phyloP scores from a whole-genome alignment of 345 rosid species.

The Eucalyptus lansdowneana region DNA sequence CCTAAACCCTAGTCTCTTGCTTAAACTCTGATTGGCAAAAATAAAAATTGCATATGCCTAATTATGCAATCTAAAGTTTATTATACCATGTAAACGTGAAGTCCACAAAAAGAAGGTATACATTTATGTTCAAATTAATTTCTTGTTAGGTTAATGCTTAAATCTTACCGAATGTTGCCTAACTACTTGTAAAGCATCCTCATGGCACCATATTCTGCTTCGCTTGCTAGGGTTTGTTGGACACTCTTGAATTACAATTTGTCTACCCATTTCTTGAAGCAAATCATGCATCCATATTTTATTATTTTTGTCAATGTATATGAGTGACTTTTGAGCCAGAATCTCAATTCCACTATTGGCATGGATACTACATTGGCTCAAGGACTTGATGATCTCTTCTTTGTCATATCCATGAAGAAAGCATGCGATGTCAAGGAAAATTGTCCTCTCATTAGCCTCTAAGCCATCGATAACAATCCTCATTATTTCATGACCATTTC shows the following conservation, averaged over 20 bases:
- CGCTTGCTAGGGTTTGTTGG: not conserved
- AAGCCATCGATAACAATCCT: not conserved
- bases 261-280: not conserved
- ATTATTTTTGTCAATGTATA: not conserved
- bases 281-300: not conserved
- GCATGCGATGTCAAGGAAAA: not conserved
- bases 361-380: not conserved
- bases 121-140: not conserved
- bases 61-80: not conserved
- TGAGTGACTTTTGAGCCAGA: not conserved
- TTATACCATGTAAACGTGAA: not conserved
- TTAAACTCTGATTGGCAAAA: not conserved
- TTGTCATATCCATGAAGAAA: not conserved
- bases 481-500: not conserved
- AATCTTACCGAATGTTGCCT: not conserved
- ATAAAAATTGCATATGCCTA: not conserved
- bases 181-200: not conserved
- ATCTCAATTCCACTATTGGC: not conserved
- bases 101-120: not conserved
- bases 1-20: not conserved
- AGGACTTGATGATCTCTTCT: not conserved
- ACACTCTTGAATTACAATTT: not conserved
- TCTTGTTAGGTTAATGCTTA: not conserved
- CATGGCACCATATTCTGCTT: not conserved
- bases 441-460: not conserved